Conservation (phyloP, 2,329 filamentous ascomycete genomes). For the Proliferodiscus dingleyae region DNA sequence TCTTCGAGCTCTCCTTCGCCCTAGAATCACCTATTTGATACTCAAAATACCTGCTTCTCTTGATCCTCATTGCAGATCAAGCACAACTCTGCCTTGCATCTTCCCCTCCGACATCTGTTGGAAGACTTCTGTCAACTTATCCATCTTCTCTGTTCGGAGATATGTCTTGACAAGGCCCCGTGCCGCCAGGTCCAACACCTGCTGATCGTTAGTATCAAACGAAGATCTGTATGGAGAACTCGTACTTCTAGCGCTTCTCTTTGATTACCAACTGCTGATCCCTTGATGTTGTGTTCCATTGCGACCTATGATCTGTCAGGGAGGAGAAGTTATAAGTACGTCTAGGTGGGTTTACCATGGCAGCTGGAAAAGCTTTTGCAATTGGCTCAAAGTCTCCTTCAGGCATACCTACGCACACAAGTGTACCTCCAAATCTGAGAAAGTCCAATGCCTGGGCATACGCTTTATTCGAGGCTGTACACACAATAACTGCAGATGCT, state of each 20-base stretch:
- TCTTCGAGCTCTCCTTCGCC: too few relatives aligned
- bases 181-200: conserved; percentile 41
- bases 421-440: conserved; percentile 43
- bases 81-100: conserved; percentile 42
- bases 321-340: too few relatives aligned
- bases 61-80: conserved; percentile 34
- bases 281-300: conserved; percentile 42
- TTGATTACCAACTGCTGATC: conserved; percentile 46
- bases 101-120: conserved; percentile 40
- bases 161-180: conserved; percentile 43
- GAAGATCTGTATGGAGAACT: not conserved
- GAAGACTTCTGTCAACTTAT: conserved; percentile 41
- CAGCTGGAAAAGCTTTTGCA: conserved; percentile 38
- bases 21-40: not conserved
- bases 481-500: conserved; percentile 54
- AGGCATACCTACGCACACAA: conserved; percentile 49
- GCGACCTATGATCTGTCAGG: conserved; percentile 26
- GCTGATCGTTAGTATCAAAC: not conserved
- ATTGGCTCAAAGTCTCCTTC: conserved; percentile 42
- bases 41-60: too few relatives aligned
- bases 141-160: conserved; percentile 42
- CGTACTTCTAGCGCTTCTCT: conserved; percentile 41
- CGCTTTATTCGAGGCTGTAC: conserved; percentile 44
- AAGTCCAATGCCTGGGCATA: conserved; percentile 45
- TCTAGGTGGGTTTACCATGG: conserved; percentile 23